Evolutionary conservation across 192 early-diverging fungal species (phyloP).

Genomic region (Gigaspora rosea): DNA sequence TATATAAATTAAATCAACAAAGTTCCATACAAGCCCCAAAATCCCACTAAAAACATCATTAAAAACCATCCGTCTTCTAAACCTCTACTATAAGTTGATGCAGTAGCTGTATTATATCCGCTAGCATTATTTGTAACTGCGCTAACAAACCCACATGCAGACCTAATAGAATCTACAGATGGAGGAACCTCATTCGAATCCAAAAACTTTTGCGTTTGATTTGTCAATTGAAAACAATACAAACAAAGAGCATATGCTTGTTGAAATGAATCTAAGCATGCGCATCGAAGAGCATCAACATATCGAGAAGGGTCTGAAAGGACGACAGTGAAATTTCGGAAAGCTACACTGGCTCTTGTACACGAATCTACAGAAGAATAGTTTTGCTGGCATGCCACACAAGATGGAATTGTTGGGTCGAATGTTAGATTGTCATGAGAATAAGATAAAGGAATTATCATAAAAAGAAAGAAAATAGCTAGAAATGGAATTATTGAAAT

Average conservation of each 20-base stretch:
- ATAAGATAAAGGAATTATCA: too few relatives aligned
- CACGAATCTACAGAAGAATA: constrained; percentile 20
- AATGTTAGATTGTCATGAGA: neutral
- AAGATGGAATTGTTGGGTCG: constrained; percentile 18
- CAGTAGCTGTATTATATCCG: constrained; percentile 11
- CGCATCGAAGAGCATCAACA: neutral
- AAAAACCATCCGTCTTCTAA: too few relatives aligned
- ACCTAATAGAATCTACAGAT: constrained; percentile 8
- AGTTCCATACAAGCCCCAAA: too few relatives aligned
- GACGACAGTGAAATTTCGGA: neutral
- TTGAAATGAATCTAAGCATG: constrained; percentile 9
- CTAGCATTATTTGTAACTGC: constrained; percentile 5
- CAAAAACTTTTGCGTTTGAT: constrained; percentile 1
- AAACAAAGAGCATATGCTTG: constrained; percentile 12
- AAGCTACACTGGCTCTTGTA: neutral
- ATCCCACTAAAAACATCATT: too few relatives aligned
- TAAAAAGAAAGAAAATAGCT: too few relatives aligned
- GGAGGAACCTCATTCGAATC: constrained; percentile 1
- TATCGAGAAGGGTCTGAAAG: constrained; percentile 4
- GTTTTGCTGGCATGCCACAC: constrained; percentile 12
- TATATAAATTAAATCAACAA: too few relatives aligned
- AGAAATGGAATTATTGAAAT: too few relatives aligned
- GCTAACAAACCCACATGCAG: neutral
- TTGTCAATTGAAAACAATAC: constrained; percentile 12
- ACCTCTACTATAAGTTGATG: too few relatives aligned